Evolutionary conservation across 225 moss, liverwort and hornwort species (phyloP), one percentile per base, ranked within the genome.

Genomic region (Marchantia polymorpha): DNA sequence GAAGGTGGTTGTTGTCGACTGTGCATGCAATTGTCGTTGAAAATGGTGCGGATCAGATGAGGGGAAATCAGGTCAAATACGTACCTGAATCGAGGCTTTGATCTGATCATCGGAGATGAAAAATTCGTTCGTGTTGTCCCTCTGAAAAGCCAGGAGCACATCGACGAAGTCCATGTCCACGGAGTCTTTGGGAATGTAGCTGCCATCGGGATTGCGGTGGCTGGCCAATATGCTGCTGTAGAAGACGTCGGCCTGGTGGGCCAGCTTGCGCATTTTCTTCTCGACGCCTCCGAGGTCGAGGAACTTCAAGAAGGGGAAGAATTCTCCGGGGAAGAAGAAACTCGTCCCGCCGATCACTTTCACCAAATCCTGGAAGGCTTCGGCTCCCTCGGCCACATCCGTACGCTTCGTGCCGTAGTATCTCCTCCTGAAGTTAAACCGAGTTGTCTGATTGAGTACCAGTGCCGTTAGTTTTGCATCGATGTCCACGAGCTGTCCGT

Each of bases 41-140:
- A n/a, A n/a, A n/a, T 39, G 39, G 39, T 39, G 5, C 39, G 39
- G 39, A 39, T 39, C 39, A 39, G 39, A 39, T 39, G 39, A 39
- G 39, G 39, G 39, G 39, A 39, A 39, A 39, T 39, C 39, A 5
- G 39, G 39, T 39, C 39, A 39, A 39, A 39, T 39, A 5, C 39
- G 39, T 39, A 78, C 78, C 61, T 64, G 78, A 51, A 66, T 66
- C 6, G 67, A 25, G 16, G 64, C 78, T 66, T 78, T 78, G 78
- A 78, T 66, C 64, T 48, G 8, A 2, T 16, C 49, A 64, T 78
- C 64, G 15, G 78, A 65, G 22, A 51, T 11, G 19, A 15, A n/a
- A 26, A 58, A 25, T 6, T 52, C 51, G 64, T 58, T 27, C 26
- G 39, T 7, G 20, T 58, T 47, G 5, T 78, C 78, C 27, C 9